These are phyloP conservation scores for Eruca vesicaria DNA, from an alignment of 441 rosid species.

Conservation along the genomic window DNA sequence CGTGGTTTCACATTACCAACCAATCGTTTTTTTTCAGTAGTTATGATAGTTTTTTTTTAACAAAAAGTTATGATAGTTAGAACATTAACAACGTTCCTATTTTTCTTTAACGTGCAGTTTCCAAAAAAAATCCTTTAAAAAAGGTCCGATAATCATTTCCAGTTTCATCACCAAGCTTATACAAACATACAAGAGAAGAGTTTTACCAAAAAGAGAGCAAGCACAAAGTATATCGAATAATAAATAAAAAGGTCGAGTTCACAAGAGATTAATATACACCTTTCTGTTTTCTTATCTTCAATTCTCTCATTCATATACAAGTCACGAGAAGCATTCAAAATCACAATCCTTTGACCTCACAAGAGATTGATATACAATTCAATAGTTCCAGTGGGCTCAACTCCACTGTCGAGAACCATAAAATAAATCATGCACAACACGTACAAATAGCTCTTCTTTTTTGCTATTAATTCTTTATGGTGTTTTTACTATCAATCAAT, in stretches of 20 bases:
- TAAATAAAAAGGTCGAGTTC: background rate
- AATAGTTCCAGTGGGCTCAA: background rate
- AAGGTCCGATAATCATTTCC: background rate
- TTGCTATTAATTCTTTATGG: slow-evolving; percentile 6
- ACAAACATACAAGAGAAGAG: background rate
- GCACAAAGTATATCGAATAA: background rate
- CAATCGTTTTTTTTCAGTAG: no score
- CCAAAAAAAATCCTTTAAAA: no score
- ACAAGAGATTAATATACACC: background rate
- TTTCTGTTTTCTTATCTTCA: background rate
- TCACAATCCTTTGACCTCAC: background rate
- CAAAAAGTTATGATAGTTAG: background rate
- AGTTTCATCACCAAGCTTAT: background rate
- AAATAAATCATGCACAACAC: background rate
- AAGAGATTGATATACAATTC: background rate
- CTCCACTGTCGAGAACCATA: background rate
- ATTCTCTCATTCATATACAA: background rate
- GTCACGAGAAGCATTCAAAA: background rate
- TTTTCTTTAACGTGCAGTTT: no score
- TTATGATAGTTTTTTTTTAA: no score
- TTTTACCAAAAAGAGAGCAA: background rate
- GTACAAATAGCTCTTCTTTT: background rate
- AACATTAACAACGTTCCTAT: background rate
- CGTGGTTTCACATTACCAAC: no score
- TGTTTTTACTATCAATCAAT: slow-evolving; percentile 8